Evolutionary conservation across 257 asterid species (phyloP).

Genomic region (Nicotiana tabacum): DNA sequence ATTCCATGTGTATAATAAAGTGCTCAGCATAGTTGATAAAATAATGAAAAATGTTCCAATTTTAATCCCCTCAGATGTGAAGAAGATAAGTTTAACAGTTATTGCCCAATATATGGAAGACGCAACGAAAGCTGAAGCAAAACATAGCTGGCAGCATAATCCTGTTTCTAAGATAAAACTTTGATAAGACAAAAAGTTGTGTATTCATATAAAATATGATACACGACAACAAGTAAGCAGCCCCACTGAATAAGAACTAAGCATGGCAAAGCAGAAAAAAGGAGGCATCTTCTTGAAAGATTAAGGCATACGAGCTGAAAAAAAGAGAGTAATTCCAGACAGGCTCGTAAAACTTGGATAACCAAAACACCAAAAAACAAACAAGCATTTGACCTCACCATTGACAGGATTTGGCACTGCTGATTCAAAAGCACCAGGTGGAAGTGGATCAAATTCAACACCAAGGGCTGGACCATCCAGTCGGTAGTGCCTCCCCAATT

Average conservation of each 20-base stretch:
- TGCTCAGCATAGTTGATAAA: background rate
- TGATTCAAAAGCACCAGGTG: slow-evolving; percentile 77
- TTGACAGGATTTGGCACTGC: slow-evolving; percentile 32
- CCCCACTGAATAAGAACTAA: background rate
- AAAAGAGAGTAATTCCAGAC: background rate
- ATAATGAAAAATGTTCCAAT: background rate
- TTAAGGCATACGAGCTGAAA: background rate
- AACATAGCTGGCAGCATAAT: background rate
- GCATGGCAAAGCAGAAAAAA: background rate
- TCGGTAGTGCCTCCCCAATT: slow-evolving; percentile 66
- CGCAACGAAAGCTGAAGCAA: background rate
- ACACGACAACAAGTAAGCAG: background rate
- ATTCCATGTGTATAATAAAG: background rate
- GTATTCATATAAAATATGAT: background rate
- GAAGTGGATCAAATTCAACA: slow-evolving; percentile 77
- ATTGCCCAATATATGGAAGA: background rate
- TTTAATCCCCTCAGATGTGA: background rate
- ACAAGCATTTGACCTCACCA: slow-evolving; percentile 31
- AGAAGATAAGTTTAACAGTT: background rate
- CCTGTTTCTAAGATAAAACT: background rate
- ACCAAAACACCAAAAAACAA: background rate
- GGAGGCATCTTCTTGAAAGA: background rate
- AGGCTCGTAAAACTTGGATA: background rate
- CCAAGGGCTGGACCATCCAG: slow-evolving; percentile 91
- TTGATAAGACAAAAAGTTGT: background rate